Evolutionary conservation across 257 asterid genomes (phyloP).

Genomic region (Agastache rugosa): DNA sequence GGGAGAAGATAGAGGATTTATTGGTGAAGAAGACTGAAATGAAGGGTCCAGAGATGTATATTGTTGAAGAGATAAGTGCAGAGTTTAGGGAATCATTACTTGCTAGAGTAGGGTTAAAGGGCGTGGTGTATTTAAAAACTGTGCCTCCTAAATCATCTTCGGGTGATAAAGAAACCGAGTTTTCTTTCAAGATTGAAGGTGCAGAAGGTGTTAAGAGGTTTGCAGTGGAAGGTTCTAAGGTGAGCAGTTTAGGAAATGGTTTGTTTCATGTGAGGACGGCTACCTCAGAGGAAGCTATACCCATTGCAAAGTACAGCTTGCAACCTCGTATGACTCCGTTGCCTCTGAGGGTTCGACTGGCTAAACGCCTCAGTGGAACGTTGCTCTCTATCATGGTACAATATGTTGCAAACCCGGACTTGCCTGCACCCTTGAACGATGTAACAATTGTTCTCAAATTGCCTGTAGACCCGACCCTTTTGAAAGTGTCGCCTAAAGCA

Average conservation of each 20-base stretch:
- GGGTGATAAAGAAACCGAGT: constrained; percentile 79
- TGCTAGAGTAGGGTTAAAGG: constrained; percentile 85
- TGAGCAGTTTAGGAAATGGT: constrained; percentile 87
- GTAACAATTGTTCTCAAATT: constrained; percentile 80
- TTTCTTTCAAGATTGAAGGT: constrained; percentile 87
- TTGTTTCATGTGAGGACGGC: constrained; percentile 85
- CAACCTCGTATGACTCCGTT: constrained; percentile 78
- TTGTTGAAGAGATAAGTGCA: constrained; percentile 83
- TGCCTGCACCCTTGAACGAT: constrained; percentile 71
- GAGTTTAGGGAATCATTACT: constrained; percentile 93
- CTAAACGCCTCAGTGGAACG: constrained; percentile 87
- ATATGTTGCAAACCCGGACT: constrained; percentile 75
- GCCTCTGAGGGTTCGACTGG: constrained; percentile 88
- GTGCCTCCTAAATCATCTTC: constrained; percentile 65
- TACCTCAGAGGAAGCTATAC: constrained; percentile 73
- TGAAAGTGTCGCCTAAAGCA: constrained; percentile 91
- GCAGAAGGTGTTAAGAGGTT: constrained; percentile 81
- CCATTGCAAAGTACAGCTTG: constrained; percentile 78
- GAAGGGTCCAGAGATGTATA: constrained; percentile 94
- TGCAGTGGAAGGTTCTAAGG: constrained; percentile 70
- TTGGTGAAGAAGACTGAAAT: constrained; percentile 85
- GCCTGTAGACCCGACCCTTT: constrained; percentile 85
- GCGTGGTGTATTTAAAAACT: constrained; percentile 73
- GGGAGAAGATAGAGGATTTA: constrained; percentile 79
- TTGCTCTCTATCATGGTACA: constrained; percentile 93